phyloP scores from a whole-genome alignment of 179 eudicot species.

The Pouteria campechiana region DNA sequence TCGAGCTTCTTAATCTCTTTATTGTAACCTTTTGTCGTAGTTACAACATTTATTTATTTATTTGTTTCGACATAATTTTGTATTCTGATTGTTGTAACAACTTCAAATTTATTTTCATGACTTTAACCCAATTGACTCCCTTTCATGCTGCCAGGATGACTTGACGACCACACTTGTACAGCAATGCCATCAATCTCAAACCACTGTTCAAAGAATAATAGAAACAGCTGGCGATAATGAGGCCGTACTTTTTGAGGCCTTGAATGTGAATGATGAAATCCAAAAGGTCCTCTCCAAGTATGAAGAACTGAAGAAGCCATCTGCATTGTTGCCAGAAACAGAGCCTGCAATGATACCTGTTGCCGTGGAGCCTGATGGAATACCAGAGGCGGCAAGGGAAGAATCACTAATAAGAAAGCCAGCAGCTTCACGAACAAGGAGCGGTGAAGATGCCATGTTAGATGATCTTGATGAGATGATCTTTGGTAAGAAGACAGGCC shows the following conservation, averaged over 20 bases:
- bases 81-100: too few species aligned
- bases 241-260: constrained; percentile 87
- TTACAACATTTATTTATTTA: too few species aligned
- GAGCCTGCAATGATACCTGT: constrained; percentile 97
- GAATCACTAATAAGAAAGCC: constrained; percentile 58
- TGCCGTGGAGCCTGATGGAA: constrained; percentile 94
- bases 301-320: constrained; percentile 61
- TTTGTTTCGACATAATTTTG: too few species aligned
- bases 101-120: too few species aligned
- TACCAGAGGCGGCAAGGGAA: constrained; percentile 49
- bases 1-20: too few species aligned
- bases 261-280: constrained; percentile 87
- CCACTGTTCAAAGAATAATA: constrained; percentile 65
- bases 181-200: constrained; percentile 71
- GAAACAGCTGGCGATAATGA: constrained; percentile 84
- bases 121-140: too few species aligned
- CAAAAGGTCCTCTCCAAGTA: constrained; percentile 67
- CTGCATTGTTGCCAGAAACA: constrained; percentile 29
- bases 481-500: constrained; percentile 61
- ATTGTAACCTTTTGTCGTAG: too few species aligned
- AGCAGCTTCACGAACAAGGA: constrained; percentile 33
- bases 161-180: constrained; percentile 70
- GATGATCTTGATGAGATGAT: constrained; percentile 99
- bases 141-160: constrained; percentile 67
- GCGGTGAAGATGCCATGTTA: constrained; percentile 73